Base-by-base conservation (phyloP, 495 filamentous ascomycete species). In the Sabuloglossum arenarium region DNA sequence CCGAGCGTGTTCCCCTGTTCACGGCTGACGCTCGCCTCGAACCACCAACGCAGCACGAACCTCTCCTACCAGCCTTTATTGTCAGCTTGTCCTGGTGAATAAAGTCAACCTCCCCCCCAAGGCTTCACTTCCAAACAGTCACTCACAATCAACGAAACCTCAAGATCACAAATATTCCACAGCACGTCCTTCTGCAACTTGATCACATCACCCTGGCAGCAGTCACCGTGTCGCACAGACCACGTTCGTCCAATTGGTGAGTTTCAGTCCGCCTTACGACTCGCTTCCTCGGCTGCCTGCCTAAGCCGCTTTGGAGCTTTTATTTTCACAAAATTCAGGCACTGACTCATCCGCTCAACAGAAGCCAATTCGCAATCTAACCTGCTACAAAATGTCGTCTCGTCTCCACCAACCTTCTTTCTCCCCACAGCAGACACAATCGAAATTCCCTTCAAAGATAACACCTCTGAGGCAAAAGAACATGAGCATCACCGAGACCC, bases 401-500 rank as follows among this genome's bases (percentile, higher is more conserved):
- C 24, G 9, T 29, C 47, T 28, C 25, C 47, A 4, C 5, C 23
- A 28, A 16, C 25, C 47, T 8, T 39, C 34, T 16, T 29, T 29
- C 25, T 29, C 16, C 47, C 10, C 45, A 24, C 45, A 49, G 23
- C 28, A 21, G 1, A 51, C 47, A 2, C 23, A 51, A 29, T 51
- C 47, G 1, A 51, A 6, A n/a, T 29, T 51, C 12, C 28, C 45
- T 4, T 47, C 45, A 27, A 47, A n/a, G 14, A 51, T 4, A 28
- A 10, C 47, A 5, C 3, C 23, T 12, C 47, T 14, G 47, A 76
- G 79, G 66, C 78, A 81, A 70, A 70, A 80, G 62, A 89, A 84
- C 73, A 97, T 98, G 91, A 88, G 81, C 67, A 81, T 97, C 70
- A 88, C 91, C 3, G 86, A 96, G 72, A 96, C 89, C 59, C 97